Percentiles rank a stretch among this genome's conserved stretches.
Evolutionary conservation across 164 flowering plant species (phyloP).

Genomic region (Tetracentron sinense): DNA sequence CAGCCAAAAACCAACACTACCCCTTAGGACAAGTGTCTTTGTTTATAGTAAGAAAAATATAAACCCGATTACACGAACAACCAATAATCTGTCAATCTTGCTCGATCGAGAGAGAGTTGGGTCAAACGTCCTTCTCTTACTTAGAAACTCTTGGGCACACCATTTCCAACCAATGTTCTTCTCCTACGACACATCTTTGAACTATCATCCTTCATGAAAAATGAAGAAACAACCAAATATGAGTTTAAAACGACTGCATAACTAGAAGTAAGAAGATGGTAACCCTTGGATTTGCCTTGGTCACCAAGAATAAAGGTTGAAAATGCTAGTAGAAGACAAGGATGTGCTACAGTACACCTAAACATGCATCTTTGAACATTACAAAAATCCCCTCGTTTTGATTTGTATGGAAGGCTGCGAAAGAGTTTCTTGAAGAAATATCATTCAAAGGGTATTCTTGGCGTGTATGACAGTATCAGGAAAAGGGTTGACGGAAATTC

Average conservation of each 20-base stretch:
- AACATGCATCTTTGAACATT: not conserved
- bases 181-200: not conserved
- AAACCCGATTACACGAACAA: no score
- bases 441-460: not conserved
- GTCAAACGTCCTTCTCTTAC: constrained; percentile 28
- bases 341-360: no score
- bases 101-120: constrained; percentile 27
- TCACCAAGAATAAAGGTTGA: not conserved
- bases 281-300: not conserved
- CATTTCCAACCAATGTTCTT: not conserved
- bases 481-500: not conserved
- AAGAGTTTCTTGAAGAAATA: not conserved
- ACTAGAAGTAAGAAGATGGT: not conserved
- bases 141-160: not conserved
- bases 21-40: no score
- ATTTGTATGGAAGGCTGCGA: constrained; percentile 8
- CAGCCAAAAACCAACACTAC: no score
- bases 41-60: no score
- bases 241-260: not conserved
- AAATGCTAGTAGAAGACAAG: not conserved
- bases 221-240: not conserved
- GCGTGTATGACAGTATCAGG: no score
- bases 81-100: not conserved
- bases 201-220: constrained; percentile 9
- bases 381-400: not conserved